These are phyloP conservation scores for Nicotiana attenuata DNA, from an alignment of 257 asterid species.

Conservation along the genomic window DNA sequence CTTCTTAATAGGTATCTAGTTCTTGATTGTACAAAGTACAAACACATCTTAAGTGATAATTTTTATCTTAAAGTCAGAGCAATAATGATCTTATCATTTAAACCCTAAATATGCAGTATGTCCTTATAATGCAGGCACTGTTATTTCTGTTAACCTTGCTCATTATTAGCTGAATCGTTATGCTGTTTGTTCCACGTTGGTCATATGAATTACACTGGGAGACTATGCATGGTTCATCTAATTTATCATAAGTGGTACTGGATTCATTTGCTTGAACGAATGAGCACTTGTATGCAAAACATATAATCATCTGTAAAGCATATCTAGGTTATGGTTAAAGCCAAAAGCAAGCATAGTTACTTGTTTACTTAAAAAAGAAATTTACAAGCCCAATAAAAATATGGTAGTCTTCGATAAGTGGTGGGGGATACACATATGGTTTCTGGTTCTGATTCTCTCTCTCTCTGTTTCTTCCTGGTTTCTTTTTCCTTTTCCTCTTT, in stretches of 20 bases:
- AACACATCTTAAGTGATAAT: not conserved
- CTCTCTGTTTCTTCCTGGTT: no score
- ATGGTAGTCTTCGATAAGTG: no score
- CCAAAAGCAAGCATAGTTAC: not conserved
- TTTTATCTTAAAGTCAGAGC: not conserved
- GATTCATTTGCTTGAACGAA: not conserved
- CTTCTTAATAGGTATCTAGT: not conserved
- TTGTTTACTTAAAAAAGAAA: not conserved
- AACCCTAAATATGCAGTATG: not conserved
- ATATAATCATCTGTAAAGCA: not conserved
- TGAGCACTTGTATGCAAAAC: not conserved
- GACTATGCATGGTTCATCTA: not conserved
- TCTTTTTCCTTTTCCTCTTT: not conserved
- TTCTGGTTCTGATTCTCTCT: no score
- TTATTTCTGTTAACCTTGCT: not conserved
- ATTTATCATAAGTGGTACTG: not conserved
- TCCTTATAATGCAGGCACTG: not conserved
- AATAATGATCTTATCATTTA: not conserved
- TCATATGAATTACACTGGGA: not conserved
- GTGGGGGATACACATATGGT: no score
- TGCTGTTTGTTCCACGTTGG: not conserved
- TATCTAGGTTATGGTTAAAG: not conserved
- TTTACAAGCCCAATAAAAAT: no score
- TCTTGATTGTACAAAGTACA: not conserved
- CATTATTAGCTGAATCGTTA: not conserved